Evolutionary conservation across 257 asterid genomes (phyloP).

Genomic region (Solanum sejunctum): DNA sequence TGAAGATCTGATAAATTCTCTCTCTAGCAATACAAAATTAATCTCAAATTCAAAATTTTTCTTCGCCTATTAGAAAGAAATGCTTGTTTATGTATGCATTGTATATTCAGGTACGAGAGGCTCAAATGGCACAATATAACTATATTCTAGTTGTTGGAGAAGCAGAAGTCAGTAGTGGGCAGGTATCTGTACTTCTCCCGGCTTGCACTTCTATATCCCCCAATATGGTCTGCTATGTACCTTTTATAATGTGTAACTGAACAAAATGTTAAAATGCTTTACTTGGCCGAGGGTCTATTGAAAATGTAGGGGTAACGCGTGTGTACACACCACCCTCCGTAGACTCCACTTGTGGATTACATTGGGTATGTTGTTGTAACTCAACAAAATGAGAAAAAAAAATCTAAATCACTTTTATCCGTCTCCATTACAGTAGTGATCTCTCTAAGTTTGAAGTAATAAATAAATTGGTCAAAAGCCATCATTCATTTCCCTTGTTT

Average conservation of each 20-base stretch:
- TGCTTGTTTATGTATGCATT: neutral
- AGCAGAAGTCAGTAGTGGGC: constrained; percentile 62
- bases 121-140: constrained; percentile 90
- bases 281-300: neutral
- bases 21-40: neutral
- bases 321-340: neutral
- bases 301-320: neutral
- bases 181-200: neutral
- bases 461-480: neutral
- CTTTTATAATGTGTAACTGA: neutral
- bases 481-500: neutral
- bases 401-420: neutral
- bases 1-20: neutral
- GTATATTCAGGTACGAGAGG: constrained; percentile 74
- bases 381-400: neutral
- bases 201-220: neutral
- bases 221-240: neutral
- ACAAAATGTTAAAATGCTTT: neutral
- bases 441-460: neutral
- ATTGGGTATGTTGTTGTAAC: neutral
- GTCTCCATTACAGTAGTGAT: constrained; percentile 25
- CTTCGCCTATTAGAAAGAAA: neutral
- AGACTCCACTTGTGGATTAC: neutral
- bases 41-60: neutral
- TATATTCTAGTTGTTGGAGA: constrained; percentile 95